Evolutionary conservation across 108 stramenopile species (phyloP).

Genomic region (Nitzschia putrida): DNA sequence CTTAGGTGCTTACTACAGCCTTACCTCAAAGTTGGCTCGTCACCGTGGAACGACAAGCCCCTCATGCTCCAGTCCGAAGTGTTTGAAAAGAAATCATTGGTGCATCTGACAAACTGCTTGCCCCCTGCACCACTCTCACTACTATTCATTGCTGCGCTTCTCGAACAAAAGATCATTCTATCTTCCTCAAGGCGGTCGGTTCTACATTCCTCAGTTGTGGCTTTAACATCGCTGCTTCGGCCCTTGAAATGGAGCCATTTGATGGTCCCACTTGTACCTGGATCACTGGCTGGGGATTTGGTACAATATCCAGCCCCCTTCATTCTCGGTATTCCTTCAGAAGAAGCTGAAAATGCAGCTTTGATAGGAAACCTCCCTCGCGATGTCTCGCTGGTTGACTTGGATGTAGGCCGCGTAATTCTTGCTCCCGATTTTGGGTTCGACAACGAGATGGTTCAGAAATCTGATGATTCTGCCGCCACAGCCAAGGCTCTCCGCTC

Average conservation of each 20-base stretch:
- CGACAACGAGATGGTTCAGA: conserved; percentile 49
- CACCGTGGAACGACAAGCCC: conserved; percentile 67
- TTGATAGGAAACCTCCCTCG: conserved; percentile 67
- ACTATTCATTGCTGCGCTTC: conserved; percentile 63
- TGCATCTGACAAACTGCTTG: conserved; percentile 60
- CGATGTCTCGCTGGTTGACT: conserved; percentile 85
- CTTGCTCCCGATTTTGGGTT: conserved; percentile 64
- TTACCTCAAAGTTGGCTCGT: conserved; percentile 42
- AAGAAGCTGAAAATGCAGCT: conserved; percentile 59
- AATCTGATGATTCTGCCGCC: conserved; percentile 31
- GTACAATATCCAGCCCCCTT: conserved; percentile 89
- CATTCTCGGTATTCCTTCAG: conserved; percentile 74
- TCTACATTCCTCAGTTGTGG: conserved; percentile 62
- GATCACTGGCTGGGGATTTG: conserved; percentile 74
- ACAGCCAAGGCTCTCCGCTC: conserved; percentile 58
- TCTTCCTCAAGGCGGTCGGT: conserved; percentile 74
- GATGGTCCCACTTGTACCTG: conserved; percentile 74
- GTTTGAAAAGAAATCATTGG: conserved; percentile 51
- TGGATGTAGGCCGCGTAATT: conserved; percentile 88
- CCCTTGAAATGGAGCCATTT: conserved; percentile 84
- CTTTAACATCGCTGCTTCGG: conserved; percentile 50
- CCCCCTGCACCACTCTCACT: conserved; percentile 79
- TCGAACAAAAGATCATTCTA: conserved; percentile 87
- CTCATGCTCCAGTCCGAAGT: conserved; percentile 45
- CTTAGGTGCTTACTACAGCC: conserved; percentile 60